Conservation (phyloP, 2,329 filamentous ascomycete species). For the Gnomoniopsis smithogilvyi region DNA sequence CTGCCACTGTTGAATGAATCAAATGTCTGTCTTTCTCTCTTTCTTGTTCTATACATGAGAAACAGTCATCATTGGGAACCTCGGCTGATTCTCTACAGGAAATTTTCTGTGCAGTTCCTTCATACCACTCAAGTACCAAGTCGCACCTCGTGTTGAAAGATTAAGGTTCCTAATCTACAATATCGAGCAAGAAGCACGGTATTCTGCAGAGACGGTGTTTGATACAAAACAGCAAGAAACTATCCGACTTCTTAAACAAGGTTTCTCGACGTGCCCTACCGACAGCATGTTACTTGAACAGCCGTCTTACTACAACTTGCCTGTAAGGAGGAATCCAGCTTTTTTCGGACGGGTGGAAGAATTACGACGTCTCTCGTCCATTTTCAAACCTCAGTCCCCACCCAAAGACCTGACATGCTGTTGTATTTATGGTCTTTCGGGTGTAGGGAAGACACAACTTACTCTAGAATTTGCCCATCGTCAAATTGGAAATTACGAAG, state of each 20-base stretch:
- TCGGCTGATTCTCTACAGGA: neutral
- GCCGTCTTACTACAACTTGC: neutral
- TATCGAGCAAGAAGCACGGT: neutral
- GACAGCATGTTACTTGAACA: neutral
- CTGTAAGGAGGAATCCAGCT: neutral
- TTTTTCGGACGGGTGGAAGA: neutral
- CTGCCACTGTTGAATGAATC: no score
- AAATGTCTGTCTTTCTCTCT: neutral
- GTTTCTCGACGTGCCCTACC: neutral
- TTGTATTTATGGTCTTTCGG: neutral
- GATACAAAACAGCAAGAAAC: neutral
- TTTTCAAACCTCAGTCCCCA: neutral
- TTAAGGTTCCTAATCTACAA: neutral
- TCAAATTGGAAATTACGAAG: neutral
- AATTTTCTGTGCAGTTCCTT: neutral
- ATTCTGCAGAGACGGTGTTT: neutral
- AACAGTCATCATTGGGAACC: neutral
- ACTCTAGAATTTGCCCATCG: neutral
- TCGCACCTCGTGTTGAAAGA: neutral
- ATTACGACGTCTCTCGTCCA: neutral
- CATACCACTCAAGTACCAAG: neutral
- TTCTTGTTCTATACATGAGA: neutral
- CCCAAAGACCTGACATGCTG: neutral
- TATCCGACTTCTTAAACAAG: neutral
- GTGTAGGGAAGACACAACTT: neutral